These are phyloP conservation scores for Candida albicans DNA, from an alignment of 1,139 yeast genomes.

Conservation along the genomic window DNA sequence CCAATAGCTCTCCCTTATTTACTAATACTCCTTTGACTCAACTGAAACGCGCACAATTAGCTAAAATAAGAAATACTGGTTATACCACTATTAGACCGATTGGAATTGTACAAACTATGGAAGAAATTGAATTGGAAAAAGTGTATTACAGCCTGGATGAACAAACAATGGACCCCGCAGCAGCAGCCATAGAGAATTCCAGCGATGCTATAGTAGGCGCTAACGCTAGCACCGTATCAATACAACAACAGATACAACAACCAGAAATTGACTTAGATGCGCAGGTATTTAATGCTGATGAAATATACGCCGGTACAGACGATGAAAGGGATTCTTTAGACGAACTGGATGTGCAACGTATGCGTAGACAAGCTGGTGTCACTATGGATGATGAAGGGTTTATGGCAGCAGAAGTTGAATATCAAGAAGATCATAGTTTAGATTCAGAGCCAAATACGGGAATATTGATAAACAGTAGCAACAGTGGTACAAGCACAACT, in stretches of 20 bases:
- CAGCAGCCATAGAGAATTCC: conserved; percentile 13
- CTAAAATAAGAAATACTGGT: conserved; percentile 48
- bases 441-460: conserved; percentile 17
- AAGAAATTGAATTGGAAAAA: conserved; percentile 36
- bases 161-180: conserved; percentile 1
- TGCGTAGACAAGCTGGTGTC: conserved; percentile 11
- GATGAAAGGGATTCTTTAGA: conserved; percentile 7
- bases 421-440: conserved; percentile 53
- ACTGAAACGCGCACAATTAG: conserved; percentile 40
- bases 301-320: conserved; percentile 24
- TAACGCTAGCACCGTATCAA: conserved; percentile 8
- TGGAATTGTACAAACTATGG: conserved; percentile 58
- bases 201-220: conserved; percentile 8
- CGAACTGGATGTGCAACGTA: conserved; percentile 12
- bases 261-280: conserved; percentile 47
- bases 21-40: conserved; percentile 27
- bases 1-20: conserved; percentile 7
- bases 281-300: conserved; percentile 40
- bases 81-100: conserved; percentile 51
- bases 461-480: conserved; percentile 23
- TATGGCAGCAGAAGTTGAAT: conserved; percentile 61
- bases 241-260: conserved; percentile 4
- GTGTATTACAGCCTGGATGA: conserved; percentile 7
- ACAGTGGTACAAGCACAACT: conserved; percentile 8
- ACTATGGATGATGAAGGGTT: conserved; percentile 38